Evolutionary conservation across 2,329 filamentous ascomycete genomes (phyloP).

Genomic region (Eurotiales sp.): DNA sequence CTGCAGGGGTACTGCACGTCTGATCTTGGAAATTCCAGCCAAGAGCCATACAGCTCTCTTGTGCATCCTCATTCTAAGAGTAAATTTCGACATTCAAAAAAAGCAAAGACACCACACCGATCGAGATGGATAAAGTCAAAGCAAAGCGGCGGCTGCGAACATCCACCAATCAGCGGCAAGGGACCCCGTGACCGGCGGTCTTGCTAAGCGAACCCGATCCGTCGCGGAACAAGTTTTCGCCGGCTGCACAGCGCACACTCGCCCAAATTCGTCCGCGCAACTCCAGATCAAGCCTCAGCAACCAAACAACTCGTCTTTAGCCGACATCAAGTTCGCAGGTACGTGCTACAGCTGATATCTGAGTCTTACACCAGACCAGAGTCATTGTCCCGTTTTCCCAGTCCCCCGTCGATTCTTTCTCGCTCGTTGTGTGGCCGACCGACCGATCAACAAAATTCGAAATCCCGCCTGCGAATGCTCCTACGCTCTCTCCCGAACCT

Average conservation of each 20-base stretch:
- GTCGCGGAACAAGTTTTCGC: constrained; percentile 10
- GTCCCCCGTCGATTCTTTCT: background rate
- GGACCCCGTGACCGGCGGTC: background rate
- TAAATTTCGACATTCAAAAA: too few relatives aligned
- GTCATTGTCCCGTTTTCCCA: background rate
- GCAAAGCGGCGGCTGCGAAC: background rate
- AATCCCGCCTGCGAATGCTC: background rate
- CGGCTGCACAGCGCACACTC: constrained; percentile 10
- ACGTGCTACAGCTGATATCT: constrained; percentile 2
- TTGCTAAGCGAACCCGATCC: constrained; percentile 9
- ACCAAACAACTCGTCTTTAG: constrained; percentile 9
- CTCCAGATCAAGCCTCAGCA: constrained; percentile 7
- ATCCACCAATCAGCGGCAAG: background rate
- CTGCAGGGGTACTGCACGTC: too few relatives aligned
- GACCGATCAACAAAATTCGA: constrained; percentile 1
- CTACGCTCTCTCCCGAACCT: background rate
- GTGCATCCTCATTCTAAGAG: too few relatives aligned
- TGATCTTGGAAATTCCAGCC: too few relatives aligned
- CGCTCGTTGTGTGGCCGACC: background rate
- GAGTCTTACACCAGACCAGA: too few relatives aligned
- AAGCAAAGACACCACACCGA: too few relatives aligned
- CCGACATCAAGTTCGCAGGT: constrained; percentile 17
- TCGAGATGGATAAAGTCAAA: too few relatives aligned
- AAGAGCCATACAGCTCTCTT: too few relatives aligned
- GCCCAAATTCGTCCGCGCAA: constrained; percentile 13